Evolutionary conservation across 163 green algal species (phyloP), one percentile per base, ranked within the genome.

Genomic region (Scenedesmus sp.): DNA sequence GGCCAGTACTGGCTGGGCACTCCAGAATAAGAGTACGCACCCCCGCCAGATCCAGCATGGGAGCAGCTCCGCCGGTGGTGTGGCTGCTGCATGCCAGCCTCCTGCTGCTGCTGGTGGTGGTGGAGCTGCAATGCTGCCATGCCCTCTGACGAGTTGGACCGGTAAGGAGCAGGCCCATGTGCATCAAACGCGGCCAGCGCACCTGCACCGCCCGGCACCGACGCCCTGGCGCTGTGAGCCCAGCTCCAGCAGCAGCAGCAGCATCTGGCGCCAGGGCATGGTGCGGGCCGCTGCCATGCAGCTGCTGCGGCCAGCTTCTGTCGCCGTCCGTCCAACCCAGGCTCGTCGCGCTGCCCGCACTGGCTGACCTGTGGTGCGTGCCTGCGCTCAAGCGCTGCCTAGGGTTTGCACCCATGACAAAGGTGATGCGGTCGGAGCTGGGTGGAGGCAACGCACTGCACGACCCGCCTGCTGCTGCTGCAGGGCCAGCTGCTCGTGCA

Each of bases 341-440:
- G 53, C 51, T n/a, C 35, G 37, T 33, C 6, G 56, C 46, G n/a
- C 85, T 83, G 43, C 85, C 85, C 40, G 85, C 68, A 16, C 85
- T 89, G 13, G 85, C 85, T 37, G 85, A 89, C 43, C 85, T 65
- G 42, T 70, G 42, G 59, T 89, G 85, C 44, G 7, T 82, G 61
- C 35, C 44, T 81, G 43, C 68, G 26, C 65, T 53, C 22, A 83
- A 89, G 42, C 78, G 42, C 81, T 86, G 81, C 46, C 81, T 86
- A 56, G 85, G 85, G 43, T 89, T 89, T 35, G 18, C 42, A 51
- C 85, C 85, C 85, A 89, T 89, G 10, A 53, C 70, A 40, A 89
- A 89, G n/a, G 76, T 81, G 30, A 89, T 44, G 13, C 51, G 65
- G n/a, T 56, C 85, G 59, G 40, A 15, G 20, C 65, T 4, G 37